Conservation (phyloP, 495 filamentous ascomycete genomes). For the Penicillium bialowiezense region DNA sequence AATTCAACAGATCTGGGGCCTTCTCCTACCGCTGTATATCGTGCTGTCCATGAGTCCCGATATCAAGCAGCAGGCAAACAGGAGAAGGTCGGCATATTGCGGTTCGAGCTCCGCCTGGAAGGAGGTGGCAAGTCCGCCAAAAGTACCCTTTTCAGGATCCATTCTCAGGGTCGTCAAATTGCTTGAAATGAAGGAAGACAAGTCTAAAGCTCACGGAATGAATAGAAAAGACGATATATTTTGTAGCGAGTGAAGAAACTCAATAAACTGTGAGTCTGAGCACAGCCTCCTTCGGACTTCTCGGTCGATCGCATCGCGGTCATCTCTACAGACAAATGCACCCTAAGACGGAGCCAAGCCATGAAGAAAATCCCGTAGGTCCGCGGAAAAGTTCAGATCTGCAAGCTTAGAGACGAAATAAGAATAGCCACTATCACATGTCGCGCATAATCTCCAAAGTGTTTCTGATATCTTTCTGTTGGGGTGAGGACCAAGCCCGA, state of each 20-base stretch:
- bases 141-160: slow-evolving; percentile 4
- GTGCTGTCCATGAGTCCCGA: slow-evolving; percentile 52
- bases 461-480: not conserved
- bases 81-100: slow-evolving; percentile 36
- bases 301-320: not conserved
- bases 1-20: not conserved
- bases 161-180: not conserved
- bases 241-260: not conserved
- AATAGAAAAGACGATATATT: not conserved
- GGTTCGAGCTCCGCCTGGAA: slow-evolving; percentile 34
- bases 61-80: slow-evolving; percentile 47
- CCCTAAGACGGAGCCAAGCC: slow-evolving; percentile 4
- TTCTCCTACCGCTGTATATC: slow-evolving; percentile 40
- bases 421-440: slow-evolving; percentile 2
- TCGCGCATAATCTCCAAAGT: not conserved
- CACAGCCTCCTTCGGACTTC: not conserved
- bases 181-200: not conserved
- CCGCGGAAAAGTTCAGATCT: not conserved
- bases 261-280: not conserved
- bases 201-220: not conserved
- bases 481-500: not conserved
- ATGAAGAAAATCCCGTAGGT: not conserved
- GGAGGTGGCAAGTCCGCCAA: slow-evolving; percentile 12
- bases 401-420: not conserved
- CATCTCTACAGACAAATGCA: not conserved